Evolutionary conservation across 192 early-diverging fungal species (phyloP), one percentile per base, ranked within the genome.

Genomic region (Coemansia sp.): DNA sequence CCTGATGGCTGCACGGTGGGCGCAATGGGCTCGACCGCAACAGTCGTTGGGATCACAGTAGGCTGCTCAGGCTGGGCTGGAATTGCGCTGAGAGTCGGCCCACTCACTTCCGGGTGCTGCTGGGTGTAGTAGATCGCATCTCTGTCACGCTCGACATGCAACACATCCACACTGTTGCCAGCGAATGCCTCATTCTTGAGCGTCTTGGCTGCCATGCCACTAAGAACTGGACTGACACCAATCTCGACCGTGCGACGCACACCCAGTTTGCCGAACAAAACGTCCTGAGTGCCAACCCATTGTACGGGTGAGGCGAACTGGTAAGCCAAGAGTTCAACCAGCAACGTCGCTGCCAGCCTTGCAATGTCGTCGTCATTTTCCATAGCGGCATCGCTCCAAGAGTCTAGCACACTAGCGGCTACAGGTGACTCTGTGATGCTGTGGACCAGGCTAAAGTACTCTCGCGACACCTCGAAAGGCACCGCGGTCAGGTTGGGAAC

Each of bases 251-350:
- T 61, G 36, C 94, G 90, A 66, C 89, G 88, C 62, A 95, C 90
- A 34, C 91, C 81, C 79, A 87, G 91, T 65, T 90, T 80, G 75
- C 20, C 46, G 15, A 97, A 93, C 63, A 97, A 83, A 61, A 87
- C 80, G 70, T 96, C 93, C 78, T 97, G 95, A 36, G 95, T 97
- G 73, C 95, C 91, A 71, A 97, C 95, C 95, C 95, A 97, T 72
- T 93, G 89, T 29, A 97, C 95, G 38, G 95, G 90, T 44, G 89
- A 92, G 18, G 95, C 94, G 74, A 97, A 95, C 84, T 97, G 95
- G 75, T 96, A 93, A 16, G 95, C 94, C 18, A 97, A 78, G 55
- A 96, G 79, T 82, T 97, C 95, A 68, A 95, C 90, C 53, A 97
- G 74, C 36, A 97, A 79, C 12, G 76, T 87, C 78, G 92, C 90